Base-by-base conservation (phyloP, 2,329 filamentous ascomycete species). In the Aspergillus niger region DNA sequence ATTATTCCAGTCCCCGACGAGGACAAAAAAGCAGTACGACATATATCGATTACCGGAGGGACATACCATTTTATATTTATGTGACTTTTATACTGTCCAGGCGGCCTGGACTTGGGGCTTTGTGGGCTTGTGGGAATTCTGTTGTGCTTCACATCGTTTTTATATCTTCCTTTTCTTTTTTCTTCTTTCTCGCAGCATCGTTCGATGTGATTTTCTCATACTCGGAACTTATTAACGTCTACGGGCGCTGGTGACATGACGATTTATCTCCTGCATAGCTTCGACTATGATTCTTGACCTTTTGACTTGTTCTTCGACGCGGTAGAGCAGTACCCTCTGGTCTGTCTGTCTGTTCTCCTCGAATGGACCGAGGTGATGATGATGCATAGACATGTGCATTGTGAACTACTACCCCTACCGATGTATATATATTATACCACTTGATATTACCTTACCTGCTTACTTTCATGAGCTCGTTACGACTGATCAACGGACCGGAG, bases 191-290 rank as follows among this genome's bases (percentile, higher is more conserved):
- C 20, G 13, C 52, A 44, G 52, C 52, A 30, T 43, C 36, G 52
- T 55, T 36, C 26, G 52, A 55, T 55, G 22, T 44, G 52, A 55
- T 43, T 55, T 30, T 30, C 28, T 28, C 26, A 50, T 50, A 50
- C 47, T 50, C 47, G 47, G 47, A 44, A 50, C 47, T 50, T 50
- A 50, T 50, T 50, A 28, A 50, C 52, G 52, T 55, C 52, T 43
- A 26, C 22, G 24, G 52, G 41, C 52, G 52, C 52, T 55, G 52
- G 52, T 55, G 47, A 50, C 47, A 55, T 55, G 24, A 55, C 41
- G 24, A 24, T 24, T 30, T 39, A 26, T 43, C 36, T 54, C n/a
- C 22, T 54, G 51, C 51, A 54, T 54, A 39, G 51, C 20, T 36
- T 28, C 39, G 24, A 49, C 47, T 50, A 50, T 50, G 47, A 41